Evolutionary conservation across 768 basidiomycete genomes (phyloP).

Genomic region (Crepidotus variabilis): DNA sequence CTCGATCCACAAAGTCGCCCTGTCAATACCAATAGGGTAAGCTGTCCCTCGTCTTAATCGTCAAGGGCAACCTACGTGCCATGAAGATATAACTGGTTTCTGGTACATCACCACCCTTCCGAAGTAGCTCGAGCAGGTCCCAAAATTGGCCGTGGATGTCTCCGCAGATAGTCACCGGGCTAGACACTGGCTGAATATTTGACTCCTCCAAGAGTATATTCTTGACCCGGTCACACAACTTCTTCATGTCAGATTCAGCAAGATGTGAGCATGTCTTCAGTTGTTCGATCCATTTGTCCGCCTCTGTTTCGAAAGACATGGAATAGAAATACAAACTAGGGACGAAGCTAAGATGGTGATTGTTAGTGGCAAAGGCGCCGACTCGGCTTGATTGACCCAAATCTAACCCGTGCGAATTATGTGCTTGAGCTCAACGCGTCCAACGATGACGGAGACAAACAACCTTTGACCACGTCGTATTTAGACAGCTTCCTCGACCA

Average conservation of each 20-base stretch:
- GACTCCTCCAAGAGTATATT: conserved; percentile 92
- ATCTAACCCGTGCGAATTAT: conserved; percentile 8
- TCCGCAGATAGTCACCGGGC: conserved; percentile 90
- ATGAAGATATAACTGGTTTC: conserved; percentile 95
- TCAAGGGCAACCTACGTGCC: conserved; percentile 58
- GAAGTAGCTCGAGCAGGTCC: conserved; percentile 87
- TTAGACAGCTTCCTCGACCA: background rate
- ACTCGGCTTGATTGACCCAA: background rate
- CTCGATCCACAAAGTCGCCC: conserved; percentile 98
- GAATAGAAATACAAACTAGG: background rate
- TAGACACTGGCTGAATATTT: conserved; percentile 95
- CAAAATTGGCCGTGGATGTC: conserved; percentile 99
- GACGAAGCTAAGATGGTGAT: background rate
- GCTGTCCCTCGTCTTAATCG: conserved; percentile 16
- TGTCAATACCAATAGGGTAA: conserved; percentile 27
- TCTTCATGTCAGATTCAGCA: conserved; percentile 88
- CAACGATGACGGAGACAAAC: conserved; percentile 3
- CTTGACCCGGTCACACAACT: conserved; percentile 87
- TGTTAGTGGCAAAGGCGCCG: conserved; percentile 2
- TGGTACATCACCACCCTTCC: conserved; percentile 82
- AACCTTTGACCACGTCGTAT: background rate
- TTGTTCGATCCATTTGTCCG: conserved; percentile 86
- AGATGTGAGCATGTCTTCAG: conserved; percentile 86
- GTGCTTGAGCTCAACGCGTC: conserved; percentile 1
- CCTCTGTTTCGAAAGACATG: conserved; percentile 21